A percentile compares a stretch with the other conserved stretches of the same genome.
Evolutionary conservation across 495 filamentous ascomycete species (phyloP).

Genomic region (Aspergillus panamensis): DNA sequence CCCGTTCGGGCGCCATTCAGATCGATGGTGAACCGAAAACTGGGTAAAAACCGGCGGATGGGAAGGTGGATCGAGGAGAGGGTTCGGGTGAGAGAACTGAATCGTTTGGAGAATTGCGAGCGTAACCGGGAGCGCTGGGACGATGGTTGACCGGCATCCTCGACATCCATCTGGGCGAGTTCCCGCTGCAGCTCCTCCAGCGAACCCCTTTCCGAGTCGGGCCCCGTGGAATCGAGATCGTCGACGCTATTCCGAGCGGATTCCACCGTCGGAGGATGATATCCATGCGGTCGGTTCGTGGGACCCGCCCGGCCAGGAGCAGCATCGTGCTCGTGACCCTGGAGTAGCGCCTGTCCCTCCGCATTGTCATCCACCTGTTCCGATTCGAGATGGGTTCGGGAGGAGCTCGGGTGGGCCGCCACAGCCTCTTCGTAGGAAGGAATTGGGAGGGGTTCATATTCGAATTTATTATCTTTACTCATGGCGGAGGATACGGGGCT

Average conservation of each 20-base stretch:
- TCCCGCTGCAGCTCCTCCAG: conserved; percentile 67
- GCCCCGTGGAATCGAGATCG: conserved; percentile 44
- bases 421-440: conserved; percentile 93
- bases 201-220: conserved; percentile 43
- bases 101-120: conserved; percentile 52
- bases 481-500: conserved; percentile 41
- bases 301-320: conserved; percentile 27
- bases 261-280: conserved; percentile 75
- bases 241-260: conserved; percentile 61
- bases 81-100: conserved; percentile 51
- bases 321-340: conserved; percentile 31
- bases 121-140: conserved; percentile 38
- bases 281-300: conserved; percentile 45
- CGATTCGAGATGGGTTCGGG: conserved; percentile 58
- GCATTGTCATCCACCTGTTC: conserved; percentile 53
- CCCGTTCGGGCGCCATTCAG: conserved; percentile 28
- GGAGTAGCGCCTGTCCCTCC: conserved; percentile 60
- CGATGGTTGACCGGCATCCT: conserved; percentile 59
- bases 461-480: conserved; percentile 58
- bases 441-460: conserved; percentile 73
- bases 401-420: conserved; percentile 57
- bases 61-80: conserved; percentile 55
- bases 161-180: conserved; percentile 86
- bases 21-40: conserved; percentile 36
- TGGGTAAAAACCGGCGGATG: conserved; percentile 48